Conservation (phyloP, 1,284 basidiomycete genomes). For the Waitea zeae region DNA sequence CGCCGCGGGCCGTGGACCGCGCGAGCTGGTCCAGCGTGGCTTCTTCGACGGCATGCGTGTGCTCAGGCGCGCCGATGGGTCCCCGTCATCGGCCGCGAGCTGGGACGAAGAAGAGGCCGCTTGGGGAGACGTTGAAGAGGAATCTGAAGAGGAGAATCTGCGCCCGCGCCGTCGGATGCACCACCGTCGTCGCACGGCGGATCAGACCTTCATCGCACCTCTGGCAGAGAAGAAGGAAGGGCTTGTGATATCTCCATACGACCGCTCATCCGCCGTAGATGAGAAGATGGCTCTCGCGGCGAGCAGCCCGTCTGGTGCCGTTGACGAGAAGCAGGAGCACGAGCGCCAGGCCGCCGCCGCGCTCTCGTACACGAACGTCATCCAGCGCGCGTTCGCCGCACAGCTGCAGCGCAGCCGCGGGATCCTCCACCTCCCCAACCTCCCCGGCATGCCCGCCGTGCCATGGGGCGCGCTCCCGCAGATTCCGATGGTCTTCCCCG, state of each 20-base stretch:
- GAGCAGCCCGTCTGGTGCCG: conserved; percentile 3
- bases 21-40: conserved; percentile 54
- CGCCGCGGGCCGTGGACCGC: conserved; percentile 60
- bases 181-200: too few species aligned
- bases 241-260: background rate
- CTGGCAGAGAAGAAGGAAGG: conserved; percentile 5
- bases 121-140: conserved; percentile 54
- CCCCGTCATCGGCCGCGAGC: conserved; percentile 18
- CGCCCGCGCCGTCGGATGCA: conserved; percentile 4
- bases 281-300: background rate
- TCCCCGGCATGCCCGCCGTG: conserved; percentile 34
- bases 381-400: conserved; percentile 50
- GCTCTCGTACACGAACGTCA: conserved; percentile 44
- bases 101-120: conserved; percentile 44
- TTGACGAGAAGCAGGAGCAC: conserved; percentile 48
- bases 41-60: conserved; percentile 32
- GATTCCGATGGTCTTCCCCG: conserved; percentile 64
- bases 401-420: conserved; percentile 45
- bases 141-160: conserved; percentile 23
- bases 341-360: background rate
- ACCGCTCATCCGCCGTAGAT: background rate
- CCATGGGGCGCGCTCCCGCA: conserved; percentile 55
- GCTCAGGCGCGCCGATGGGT: conserved; percentile 16
- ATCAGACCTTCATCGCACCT: conserved; percentile 7
- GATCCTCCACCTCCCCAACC: conserved; percentile 36